A percentile compares a stretch with the other conserved stretches of the same genome.
phyloP scores from a whole-genome alignment of 164 flowering plant genomes.

The Dillenia suffruticosa region DNA sequence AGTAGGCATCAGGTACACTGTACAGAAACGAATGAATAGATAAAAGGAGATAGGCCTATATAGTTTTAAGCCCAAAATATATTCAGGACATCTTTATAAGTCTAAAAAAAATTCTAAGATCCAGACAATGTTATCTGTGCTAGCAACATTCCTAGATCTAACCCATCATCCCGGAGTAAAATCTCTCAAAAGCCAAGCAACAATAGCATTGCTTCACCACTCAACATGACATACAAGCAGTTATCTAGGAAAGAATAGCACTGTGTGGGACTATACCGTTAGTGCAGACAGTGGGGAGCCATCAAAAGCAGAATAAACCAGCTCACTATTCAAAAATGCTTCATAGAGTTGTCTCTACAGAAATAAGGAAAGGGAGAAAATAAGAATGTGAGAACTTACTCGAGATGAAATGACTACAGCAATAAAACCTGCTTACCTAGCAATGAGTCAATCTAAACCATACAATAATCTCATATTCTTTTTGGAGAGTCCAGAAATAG shows the following conservation, averaged over 20 bases:
- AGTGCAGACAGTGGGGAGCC: constrained; percentile 97
- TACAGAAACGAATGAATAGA: too few relatives aligned
- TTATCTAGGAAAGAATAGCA: too few relatives aligned
- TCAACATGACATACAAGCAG: too few relatives aligned
- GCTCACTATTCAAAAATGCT: constrained; percentile 85
- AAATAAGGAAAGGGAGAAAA: neutral
- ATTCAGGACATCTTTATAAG: too few relatives aligned
- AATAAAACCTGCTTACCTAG: constrained; percentile 48
- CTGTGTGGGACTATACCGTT: constrained; percentile 49
- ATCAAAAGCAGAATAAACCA: constrained; percentile 83
- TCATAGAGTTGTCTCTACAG: constrained; percentile 81
- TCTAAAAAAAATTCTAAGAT: too few relatives aligned
- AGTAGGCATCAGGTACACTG: too few relatives aligned
- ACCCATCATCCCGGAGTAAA: too few relatives aligned
- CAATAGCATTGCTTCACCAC: neutral
- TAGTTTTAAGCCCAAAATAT: too few relatives aligned
- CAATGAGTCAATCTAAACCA: constrained; percentile 77
- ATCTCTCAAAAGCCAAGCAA: neutral
- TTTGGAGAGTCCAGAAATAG: constrained; percentile 55
- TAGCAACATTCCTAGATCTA: too few relatives aligned
- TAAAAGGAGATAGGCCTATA: too few relatives aligned
- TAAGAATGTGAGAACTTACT: neutral
- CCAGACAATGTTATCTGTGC: too few relatives aligned
- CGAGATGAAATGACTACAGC: constrained; percentile 2
- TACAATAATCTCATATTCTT: constrained; percentile 86